Conservation (phyloP, 306 rosid species). For the Neltuma alba region DNA sequence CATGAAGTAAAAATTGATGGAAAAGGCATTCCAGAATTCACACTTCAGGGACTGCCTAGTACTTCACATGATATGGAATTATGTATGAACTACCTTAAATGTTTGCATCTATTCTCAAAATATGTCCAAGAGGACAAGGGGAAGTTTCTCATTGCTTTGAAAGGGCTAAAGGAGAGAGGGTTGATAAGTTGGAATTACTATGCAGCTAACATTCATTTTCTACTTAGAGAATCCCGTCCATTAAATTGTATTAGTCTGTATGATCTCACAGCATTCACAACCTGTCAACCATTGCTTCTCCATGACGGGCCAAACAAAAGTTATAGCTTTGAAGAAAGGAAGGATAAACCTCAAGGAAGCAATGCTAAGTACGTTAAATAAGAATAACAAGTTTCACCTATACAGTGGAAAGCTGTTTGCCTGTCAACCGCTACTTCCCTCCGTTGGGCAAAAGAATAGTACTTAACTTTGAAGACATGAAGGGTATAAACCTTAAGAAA, state of each 20-base stretch:
- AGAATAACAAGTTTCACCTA: no score
- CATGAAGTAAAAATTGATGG: background rate
- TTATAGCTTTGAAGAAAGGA: no score
- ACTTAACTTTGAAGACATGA: conserved; percentile 1
- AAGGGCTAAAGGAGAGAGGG: background rate
- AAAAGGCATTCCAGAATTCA: background rate
- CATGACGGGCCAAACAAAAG: background rate
- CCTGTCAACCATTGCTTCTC: background rate
- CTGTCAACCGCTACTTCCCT: no score
- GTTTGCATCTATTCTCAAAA: conserved; percentile 26
- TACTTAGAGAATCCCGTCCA: conserved; percentile 14
- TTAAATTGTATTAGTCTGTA: background rate
- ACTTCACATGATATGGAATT: background rate
- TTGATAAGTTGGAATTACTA: conserved; percentile 12
- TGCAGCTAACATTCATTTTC: conserved; percentile 7
- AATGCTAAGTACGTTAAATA: no score
- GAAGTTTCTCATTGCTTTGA: conserved; percentile 11
- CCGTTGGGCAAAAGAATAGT: no score
- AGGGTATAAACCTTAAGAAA: background rate
- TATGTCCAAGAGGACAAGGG: conserved; percentile 4
- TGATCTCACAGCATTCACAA: background rate
- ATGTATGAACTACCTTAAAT: background rate
- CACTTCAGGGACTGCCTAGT: background rate
- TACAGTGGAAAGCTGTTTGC: no score
- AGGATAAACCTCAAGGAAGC: no score